phyloP scores from a whole-genome alignment of 768 basidiomycete genomes.

The Tephrocybe sp. region DNA sequence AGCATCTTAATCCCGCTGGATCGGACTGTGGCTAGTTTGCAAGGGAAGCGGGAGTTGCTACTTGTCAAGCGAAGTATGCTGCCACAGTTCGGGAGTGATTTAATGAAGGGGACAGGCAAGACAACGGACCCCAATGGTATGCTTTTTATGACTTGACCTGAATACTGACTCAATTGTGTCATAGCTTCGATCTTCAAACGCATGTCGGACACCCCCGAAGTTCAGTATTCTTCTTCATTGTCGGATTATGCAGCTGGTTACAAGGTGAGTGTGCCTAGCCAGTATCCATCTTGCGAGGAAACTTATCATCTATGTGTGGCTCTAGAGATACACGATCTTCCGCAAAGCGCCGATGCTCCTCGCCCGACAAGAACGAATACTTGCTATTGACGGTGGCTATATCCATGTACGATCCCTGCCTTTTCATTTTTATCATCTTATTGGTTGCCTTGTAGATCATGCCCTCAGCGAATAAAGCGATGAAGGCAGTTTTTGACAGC shows the following conservation, averaged over 20 bases:
- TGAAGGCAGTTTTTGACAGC: conserved; percentile 77
- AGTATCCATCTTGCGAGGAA: neutral
- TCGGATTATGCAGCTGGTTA: conserved; percentile 84
- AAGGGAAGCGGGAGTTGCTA: conserved; percentile 81
- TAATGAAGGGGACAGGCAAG: conserved; percentile 60
- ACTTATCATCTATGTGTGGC: no score
- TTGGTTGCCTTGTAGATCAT: conserved; percentile 61
- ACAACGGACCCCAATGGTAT: conserved; percentile 93
- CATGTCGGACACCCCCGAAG: conserved; percentile 71
- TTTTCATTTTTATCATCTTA: neutral
- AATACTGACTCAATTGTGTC: neutral
- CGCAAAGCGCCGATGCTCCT: conserved; percentile 95
- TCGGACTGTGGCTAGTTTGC: conserved; percentile 92
- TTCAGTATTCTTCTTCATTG: conserved; percentile 56
- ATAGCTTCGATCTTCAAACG: conserved; percentile 93
- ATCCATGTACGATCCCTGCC: conserved; percentile 61
- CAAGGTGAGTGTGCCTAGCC: conserved; percentile 51
- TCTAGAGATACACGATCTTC: conserved; percentile 86
- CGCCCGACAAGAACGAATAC: conserved; percentile 82
- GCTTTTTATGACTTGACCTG: conserved; percentile 11
- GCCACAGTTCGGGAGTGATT: conserved; percentile 67
- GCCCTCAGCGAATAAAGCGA: conserved; percentile 76
- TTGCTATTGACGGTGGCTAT: conserved; percentile 95
- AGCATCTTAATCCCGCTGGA: conserved; percentile 88
- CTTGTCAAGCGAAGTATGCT: conserved; percentile 81